Evolutionary conservation across 192 early-diverging fungal species (phyloP).

Genomic region (Oehlia diaphana): DNA sequence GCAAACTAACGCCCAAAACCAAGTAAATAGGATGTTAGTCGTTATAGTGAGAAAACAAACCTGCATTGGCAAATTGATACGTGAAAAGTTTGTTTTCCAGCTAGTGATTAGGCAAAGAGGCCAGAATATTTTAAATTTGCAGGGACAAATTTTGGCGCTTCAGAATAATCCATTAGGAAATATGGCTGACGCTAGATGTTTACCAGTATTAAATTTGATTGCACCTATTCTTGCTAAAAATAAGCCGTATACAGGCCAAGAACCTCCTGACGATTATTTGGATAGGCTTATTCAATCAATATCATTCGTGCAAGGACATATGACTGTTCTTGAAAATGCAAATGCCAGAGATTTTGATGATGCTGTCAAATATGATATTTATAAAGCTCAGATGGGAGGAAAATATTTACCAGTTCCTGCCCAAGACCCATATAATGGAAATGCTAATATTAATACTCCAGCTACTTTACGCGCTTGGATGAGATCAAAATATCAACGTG

Average conservation of each 20-base stretch:
- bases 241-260: no score
- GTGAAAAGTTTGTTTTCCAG: not conserved
- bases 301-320: no score
- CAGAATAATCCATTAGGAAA: constrained; percentile 20
- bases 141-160: not conserved
- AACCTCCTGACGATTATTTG: no score
- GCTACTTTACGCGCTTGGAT: not conserved
- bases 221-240: not conserved
- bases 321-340: no score
- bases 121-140: not conserved
- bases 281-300: no score
- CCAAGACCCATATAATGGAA: not conserved
- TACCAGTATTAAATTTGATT: constrained; percentile 9
- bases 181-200: constrained; percentile 2
- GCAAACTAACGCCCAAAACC: no score
- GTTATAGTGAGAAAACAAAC: no score
- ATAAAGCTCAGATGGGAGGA: constrained; percentile 20
- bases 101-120: not conserved
- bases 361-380: constrained; percentile 17
- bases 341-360: constrained; percentile 14
- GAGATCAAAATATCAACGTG: not conserved
- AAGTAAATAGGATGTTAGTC: not conserved
- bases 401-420: constrained; percentile 20
- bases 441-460: constrained; percentile 18
- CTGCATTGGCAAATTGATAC: not conserved